Conservation (phyloP, 1,284 basidiomycete species). For the Trichosporon sp. region DNA sequence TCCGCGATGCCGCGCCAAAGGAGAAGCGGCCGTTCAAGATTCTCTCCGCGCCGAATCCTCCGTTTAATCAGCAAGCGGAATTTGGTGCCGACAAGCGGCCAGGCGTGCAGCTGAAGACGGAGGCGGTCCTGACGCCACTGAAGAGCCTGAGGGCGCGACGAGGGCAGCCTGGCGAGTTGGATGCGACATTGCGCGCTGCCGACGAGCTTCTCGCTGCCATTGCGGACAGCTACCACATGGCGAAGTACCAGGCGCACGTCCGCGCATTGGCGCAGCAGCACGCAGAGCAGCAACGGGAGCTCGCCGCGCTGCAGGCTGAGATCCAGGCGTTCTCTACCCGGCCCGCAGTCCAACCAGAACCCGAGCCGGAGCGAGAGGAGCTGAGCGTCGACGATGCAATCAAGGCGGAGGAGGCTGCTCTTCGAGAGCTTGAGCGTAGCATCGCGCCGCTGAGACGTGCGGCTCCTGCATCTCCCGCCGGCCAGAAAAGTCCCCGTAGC, state of each 20-base stretch:
- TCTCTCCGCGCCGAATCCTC: constrained; percentile 25
- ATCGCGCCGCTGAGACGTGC: constrained; percentile 37
- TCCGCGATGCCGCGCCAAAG: constrained; percentile 49
- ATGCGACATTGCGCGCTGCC: constrained; percentile 46
- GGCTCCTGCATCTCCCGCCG: background rate
- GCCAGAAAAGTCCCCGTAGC: background rate
- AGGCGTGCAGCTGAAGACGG: constrained; percentile 26
- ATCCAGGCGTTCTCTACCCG: background rate
- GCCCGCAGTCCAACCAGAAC: background rate
- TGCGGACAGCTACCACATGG: constrained; percentile 26
- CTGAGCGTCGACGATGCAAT: constrained; percentile 50
- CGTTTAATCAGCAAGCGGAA: background rate
- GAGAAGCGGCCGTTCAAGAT: constrained; percentile 51
- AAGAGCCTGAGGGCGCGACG: constrained; percentile 34
- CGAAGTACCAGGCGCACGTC: constrained; percentile 41
- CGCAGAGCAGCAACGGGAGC: background rate
- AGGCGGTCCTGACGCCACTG: constrained; percentile 43
- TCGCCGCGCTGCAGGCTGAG: background rate
- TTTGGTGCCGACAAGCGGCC: background rate
- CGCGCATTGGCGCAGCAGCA: background rate
- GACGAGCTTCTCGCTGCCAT: constrained; percentile 51
- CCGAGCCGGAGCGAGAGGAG: constrained; percentile 9
- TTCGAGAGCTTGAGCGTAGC: constrained; percentile 44
- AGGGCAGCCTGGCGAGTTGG: constrained; percentile 40
- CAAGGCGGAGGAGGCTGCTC: constrained; percentile 50